Percentiles rank a stretch among this genome's conserved stretches.
Conservation (phyloP, 768 basidiomycete genomes). For the Trametes elegans region DNA sequence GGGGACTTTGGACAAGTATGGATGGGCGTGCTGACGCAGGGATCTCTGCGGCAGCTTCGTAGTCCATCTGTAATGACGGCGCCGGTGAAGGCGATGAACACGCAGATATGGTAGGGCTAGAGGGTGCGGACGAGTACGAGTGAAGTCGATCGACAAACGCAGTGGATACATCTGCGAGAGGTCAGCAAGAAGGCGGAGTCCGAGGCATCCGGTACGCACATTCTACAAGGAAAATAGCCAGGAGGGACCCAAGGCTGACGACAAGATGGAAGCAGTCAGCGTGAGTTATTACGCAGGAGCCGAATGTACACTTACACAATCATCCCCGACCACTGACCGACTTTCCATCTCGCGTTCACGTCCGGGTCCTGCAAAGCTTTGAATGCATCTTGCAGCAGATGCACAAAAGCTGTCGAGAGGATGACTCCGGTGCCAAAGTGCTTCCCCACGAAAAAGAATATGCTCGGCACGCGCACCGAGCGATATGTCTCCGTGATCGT, state of each 20-base stretch:
- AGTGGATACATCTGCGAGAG: constrained; percentile 60
- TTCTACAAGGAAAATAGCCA: constrained; percentile 77
- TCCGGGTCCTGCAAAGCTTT: constrained; percentile 48
- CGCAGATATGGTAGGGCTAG: constrained; percentile 24
- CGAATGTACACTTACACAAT: constrained; percentile 56
- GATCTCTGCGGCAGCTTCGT: background rate
- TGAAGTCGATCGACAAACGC: constrained; percentile 73
- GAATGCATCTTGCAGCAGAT: constrained; percentile 77
- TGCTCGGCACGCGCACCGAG: constrained; percentile 58
- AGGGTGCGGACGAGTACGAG: constrained; percentile 47
- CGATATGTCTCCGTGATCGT: constrained; percentile 53
- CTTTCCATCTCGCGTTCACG: constrained; percentile 44
- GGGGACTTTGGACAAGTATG: background rate
- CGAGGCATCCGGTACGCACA: constrained; percentile 43
- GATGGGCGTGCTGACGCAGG: constrained; percentile 1
- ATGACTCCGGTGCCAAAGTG: constrained; percentile 89
- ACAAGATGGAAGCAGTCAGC: background rate
- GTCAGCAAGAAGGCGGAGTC: background rate
- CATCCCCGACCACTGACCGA: constrained; percentile 62
- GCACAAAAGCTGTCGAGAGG: constrained; percentile 78
- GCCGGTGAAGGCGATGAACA: constrained; percentile 7
- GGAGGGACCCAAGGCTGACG: constrained; percentile 58
- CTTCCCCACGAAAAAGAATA: constrained; percentile 82
- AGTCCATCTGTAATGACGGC: constrained; percentile 10
- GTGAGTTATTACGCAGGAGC: constrained; percentile 4